Percentiles rank a stretch among this genome's conserved stretches.
phyloP scores from a whole-genome alignment of 2,329 filamentous ascomycete genomes.

The Malbranchea cinnamomea region DNA sequence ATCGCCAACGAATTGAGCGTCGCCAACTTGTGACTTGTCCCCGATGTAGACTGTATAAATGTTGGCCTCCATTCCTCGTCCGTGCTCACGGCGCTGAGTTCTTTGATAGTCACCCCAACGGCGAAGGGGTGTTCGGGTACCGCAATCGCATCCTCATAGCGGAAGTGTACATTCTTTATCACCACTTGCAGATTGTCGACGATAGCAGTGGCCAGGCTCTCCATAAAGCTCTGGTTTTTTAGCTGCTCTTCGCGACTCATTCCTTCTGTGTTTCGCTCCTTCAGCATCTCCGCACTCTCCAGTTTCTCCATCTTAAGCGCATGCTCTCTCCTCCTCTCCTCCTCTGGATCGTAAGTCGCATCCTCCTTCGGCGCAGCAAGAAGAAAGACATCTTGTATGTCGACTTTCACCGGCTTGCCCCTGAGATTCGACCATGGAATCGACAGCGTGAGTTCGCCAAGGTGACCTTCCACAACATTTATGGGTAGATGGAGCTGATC shows the following conservation, averaged over 20 bases:
- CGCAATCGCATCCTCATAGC: conserved; percentile 95
- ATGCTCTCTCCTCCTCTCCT: conserved; percentile 75
- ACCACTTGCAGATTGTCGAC: conserved; percentile 97
- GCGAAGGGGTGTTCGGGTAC: conserved; percentile 91
- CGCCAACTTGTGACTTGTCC: conserved; percentile 82
- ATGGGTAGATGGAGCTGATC: conserved; percentile 94
- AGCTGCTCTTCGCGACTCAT: conserved; percentile 91
- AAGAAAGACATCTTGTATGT: conserved; percentile 93
- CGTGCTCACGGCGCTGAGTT: conserved; percentile 94
- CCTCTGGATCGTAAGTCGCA: conserved; percentile 78
- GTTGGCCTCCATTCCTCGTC: conserved; percentile 90
- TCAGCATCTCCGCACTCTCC: conserved; percentile 86
- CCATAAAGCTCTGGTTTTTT: conserved; percentile 94
- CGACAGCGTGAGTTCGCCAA: conserved; percentile 77
- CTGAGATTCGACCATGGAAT: conserved; percentile 97
- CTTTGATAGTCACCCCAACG: conserved; percentile 77
- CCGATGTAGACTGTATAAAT: conserved; percentile 77
- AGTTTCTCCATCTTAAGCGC: conserved; percentile 98
- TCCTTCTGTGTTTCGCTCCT: conserved; percentile 81
- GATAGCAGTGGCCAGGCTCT: conserved; percentile 88
- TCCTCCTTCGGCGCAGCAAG: conserved; percentile 93
- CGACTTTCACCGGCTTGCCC: conserved; percentile 84
- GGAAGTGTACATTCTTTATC: conserved; percentile 95
- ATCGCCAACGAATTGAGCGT: conserved; percentile 78
- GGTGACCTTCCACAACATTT: conserved; percentile 89